These are phyloP conservation scores for Plenodomus lindquistii DNA, from an alignment of 2,329 filamentous ascomycete species.

Conservation along the genomic window DNA sequence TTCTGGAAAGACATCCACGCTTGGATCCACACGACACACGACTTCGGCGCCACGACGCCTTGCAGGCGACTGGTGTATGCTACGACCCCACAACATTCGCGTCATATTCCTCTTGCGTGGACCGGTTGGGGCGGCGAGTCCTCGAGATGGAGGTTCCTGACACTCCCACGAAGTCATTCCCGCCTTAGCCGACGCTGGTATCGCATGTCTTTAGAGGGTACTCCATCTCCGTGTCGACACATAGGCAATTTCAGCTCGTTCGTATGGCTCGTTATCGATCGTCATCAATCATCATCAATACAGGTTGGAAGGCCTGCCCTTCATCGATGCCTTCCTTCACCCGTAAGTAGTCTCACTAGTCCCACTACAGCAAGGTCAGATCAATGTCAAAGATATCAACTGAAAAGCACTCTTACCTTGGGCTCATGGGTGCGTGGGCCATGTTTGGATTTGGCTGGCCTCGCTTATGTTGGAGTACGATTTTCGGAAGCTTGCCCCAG, in stretches of 20 bases:
- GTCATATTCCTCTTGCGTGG: no score
- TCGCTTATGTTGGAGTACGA: constrained; percentile 2
- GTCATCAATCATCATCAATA: not conserved
- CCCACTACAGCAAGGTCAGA: constrained; percentile 12
- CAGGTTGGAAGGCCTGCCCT: not conserved
- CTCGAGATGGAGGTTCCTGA: no score
- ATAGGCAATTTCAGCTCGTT: no score
- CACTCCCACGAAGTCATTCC: no score
- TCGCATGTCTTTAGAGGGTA: not conserved
- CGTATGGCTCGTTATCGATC: not conserved
- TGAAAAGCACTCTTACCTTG: constrained; percentile 8
- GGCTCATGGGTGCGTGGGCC: constrained; percentile 16
- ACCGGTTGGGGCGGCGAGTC: no score
- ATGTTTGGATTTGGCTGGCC: constrained; percentile 8
- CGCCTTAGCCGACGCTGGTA: no score
- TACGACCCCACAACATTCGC: no score
- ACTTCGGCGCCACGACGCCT: not conserved
- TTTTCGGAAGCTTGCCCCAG: constrained; percentile 17
- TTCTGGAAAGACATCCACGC: not conserved
- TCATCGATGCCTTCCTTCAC: constrained; percentile 3
- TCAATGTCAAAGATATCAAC: not conserved
- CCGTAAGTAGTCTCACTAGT: constrained; percentile 16
- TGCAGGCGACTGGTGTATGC: not conserved
- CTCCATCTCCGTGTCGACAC: no score
- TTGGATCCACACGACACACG: not conserved